These are phyloP conservation scores for Ceratopteris richardii DNA, from an alignment of 75 land plant genomes.

Conservation along the genomic window DNA sequence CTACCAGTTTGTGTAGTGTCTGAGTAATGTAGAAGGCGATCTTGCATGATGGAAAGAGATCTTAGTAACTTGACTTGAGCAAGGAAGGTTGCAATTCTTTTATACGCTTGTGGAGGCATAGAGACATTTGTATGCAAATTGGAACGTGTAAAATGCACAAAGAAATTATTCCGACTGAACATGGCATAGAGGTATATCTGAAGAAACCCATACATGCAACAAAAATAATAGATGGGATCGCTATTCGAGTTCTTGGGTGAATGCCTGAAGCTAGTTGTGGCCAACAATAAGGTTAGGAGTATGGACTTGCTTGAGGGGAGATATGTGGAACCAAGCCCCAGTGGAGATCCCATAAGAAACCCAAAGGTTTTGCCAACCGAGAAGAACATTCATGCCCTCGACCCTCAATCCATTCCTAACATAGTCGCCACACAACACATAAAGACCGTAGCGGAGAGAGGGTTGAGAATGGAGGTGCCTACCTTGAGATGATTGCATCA, in stretches of 20 bases:
- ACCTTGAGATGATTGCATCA: conserved; percentile 93
- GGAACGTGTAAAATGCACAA: no score
- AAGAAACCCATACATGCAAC: no score
- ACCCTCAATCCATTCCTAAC: conserved; percentile 96
- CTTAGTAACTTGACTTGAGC: no score
- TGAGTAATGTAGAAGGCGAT: no score
- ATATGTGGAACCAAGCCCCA: conserved; percentile 95
- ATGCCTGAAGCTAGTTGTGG: conserved; percentile 89
- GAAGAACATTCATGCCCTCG: conserved; percentile 96
- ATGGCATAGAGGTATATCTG: no score
- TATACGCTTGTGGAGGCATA: no score
- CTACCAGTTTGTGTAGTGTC: no score
- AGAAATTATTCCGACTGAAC: no score
- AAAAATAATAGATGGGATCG: conserved; percentile 51
- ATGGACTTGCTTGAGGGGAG: conserved; percentile 90
- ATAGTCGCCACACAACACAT: conserved; percentile 92
- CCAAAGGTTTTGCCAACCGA: conserved; percentile 98
- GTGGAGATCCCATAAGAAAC: conserved; percentile 97
- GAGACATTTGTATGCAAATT: no score
- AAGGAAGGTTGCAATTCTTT: no score
- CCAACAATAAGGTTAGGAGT: conserved; percentile 86
- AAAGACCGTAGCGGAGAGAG: conserved; percentile 92
- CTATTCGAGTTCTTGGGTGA: conserved; percentile 70
- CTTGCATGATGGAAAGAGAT: no score
- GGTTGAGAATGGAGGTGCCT: conserved; percentile 84